Base-by-base conservation (phyloP, 331 rosid genomes). In the Cydonia oblonga region DNA sequence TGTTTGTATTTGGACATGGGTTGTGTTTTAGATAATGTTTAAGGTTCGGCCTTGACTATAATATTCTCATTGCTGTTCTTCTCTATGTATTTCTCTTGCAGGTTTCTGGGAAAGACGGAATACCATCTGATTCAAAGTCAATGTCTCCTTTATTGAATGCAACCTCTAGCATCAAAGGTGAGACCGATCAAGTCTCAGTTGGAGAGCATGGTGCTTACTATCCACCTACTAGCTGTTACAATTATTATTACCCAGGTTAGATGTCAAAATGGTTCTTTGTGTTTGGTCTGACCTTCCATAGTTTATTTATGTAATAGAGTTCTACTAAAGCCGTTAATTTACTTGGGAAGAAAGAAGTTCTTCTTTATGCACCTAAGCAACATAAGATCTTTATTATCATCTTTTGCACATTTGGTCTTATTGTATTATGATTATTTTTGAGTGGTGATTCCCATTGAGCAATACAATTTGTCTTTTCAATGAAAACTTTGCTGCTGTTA, bases 51-150 rank as follows among this genome's bases (percentile, higher is more conserved):
- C 10, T 18, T 16, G 59, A 29, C 22, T 18, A 46, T 25, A 52
- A 19, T 5, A 22, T 20, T 66, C 28, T 19, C 2, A n/a, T 11
- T 52, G 29, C n/a, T 25, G 35, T 32, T 63, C 42, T 70, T 46
- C 26, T 51, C 51, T 19, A 10, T 30, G 75, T 59, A 42, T 51
- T 49, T 79, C 71, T 65, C 42, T 61, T 79, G 74, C 79, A 90
- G 93, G 81, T 78, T 59, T 81, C 87, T 58, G 52, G 80, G 54
- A 83, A 86, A 77, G 81, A 77, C 66, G 87, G 82, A 75, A 77
- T 56, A 33, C 71, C 82, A 29, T 71, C 84, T 33, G 75, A 75
- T 65, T 66, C 77, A 61, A 79, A 30, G 68, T 68, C 64, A 6
- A 22, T 26, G 44, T 58, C 84, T 80, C 57, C 85, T 54, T 49